Evolutionary conservation across 257 asterid genomes (phyloP).

Genomic region (Coffea eugenioides): DNA sequence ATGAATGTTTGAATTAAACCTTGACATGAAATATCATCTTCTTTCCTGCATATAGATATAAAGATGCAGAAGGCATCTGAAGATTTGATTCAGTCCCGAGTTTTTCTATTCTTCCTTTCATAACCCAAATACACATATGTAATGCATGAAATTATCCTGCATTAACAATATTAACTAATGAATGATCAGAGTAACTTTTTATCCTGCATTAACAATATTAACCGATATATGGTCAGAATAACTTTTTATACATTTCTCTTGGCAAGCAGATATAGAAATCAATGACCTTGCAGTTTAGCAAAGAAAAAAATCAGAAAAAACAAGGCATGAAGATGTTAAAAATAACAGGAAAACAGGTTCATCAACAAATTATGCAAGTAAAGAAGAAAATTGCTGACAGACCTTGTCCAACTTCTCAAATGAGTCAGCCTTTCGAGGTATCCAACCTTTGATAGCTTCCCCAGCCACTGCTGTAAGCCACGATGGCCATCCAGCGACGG

Average conservation of each 20-base stretch:
- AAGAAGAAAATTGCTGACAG: neutral
- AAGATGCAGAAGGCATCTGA: neutral
- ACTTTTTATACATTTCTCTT: neutral
- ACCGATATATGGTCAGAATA: neutral
- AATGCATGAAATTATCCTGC: neutral
- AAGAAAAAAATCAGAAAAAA: neutral
- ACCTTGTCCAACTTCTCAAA: constrained; percentile 94
- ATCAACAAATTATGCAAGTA: neutral
- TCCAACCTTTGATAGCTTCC: constrained; percentile 93
- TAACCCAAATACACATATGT: neutral
- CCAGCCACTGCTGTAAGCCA: constrained; percentile 89
- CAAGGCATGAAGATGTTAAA: neutral
- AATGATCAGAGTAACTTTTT: neutral
- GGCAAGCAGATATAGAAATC: neutral
- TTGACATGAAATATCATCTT: neutral
- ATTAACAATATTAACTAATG: neutral
- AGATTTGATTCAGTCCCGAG: neutral
- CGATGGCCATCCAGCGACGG: constrained; percentile 88
- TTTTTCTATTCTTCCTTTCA: neutral
- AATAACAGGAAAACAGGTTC: neutral
- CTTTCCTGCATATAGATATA: neutral
- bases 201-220: neutral
- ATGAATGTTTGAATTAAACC: neutral
- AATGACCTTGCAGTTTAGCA: neutral
- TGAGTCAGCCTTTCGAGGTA: constrained; percentile 85